Evolutionary conservation across 2,329 filamentous ascomycete species (phyloP).

Genomic region (Phaeosphaeriaceae sp.): DNA sequence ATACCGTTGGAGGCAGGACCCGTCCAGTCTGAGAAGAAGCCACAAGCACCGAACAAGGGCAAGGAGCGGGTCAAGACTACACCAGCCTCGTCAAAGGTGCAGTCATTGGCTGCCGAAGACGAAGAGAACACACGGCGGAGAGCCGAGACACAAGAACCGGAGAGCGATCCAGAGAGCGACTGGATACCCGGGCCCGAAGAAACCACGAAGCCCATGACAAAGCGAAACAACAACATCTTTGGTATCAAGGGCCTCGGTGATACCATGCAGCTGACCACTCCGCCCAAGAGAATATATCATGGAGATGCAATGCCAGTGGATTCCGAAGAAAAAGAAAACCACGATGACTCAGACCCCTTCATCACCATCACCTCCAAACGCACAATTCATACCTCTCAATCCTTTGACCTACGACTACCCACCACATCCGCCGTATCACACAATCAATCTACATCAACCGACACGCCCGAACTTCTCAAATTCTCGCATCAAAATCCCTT

Average conservation of each 20-base stretch:
- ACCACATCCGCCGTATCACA: slow-evolving; percentile 4
- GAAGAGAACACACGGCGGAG: slow-evolving; percentile 39
- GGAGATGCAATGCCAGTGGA: slow-evolving; percentile 4
- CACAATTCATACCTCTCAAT: slow-evolving; percentile 15
- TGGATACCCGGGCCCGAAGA: slow-evolving; percentile 44
- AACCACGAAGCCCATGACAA: slow-evolving; percentile 16
- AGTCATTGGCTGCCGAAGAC: slow-evolving; percentile 28
- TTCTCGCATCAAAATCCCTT: slow-evolving; percentile 38
- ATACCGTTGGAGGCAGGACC: slow-evolving; percentile 26
- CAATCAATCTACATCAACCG: slow-evolving; percentile 9
- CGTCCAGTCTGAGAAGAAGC: slow-evolving; percentile 18
- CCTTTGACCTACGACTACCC: slow-evolving; percentile 32
- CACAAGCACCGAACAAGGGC: slow-evolving; percentile 26
- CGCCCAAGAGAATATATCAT: slow-evolving; percentile 23
- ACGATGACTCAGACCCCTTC: slow-evolving; percentile 31
- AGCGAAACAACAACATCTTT: slow-evolving; percentile 35
- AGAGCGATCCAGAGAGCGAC: slow-evolving; percentile 44
- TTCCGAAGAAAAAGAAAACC: slow-evolving; percentile 15
- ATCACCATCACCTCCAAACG: slow-evolving; percentile 30
- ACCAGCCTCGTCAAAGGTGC: slow-evolving; percentile 26
- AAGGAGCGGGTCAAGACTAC: slow-evolving; percentile 29
- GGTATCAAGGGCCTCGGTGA: slow-evolving; percentile 39
- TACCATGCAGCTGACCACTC: slow-evolving; percentile 28
- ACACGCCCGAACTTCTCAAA: slow-evolving; percentile 32
- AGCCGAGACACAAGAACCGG: slow-evolving; percentile 28